A percentile compares a stretch with the other conserved stretches of the same genome.
Conservation (phyloP, 2,329 filamentous ascomycete genomes). For the Venturia nashicola region DNA sequence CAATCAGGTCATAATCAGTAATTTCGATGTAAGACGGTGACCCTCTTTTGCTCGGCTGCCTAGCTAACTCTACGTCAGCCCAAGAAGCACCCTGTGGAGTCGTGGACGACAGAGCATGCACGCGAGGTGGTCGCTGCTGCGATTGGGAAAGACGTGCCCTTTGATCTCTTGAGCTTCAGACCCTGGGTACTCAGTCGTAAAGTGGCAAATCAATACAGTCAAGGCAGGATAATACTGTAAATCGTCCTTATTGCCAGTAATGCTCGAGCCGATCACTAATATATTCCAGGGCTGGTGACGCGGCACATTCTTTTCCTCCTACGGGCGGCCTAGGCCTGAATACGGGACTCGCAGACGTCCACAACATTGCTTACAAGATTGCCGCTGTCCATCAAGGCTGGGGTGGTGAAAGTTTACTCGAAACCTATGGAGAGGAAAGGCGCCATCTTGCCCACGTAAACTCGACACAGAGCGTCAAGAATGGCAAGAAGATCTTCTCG, state of each 20-base stretch:
- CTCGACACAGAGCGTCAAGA: constrained; percentile 28
- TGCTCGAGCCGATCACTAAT: not conserved
- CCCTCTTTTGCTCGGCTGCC: not conserved
- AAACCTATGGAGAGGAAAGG: constrained; percentile 8
- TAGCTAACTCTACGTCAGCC: constrained; percentile 4
- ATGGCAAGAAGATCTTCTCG: constrained; percentile 29
- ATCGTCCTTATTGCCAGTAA: not conserved
- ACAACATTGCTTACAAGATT: constrained; percentile 10
- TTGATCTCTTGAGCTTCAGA: constrained; percentile 28
- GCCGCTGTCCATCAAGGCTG: constrained; percentile 5
- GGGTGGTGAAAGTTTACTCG: constrained; percentile 1
- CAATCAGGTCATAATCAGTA: constrained; percentile 32
- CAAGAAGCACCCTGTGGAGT: constrained; percentile 22
- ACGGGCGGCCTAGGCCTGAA: constrained; percentile 23
- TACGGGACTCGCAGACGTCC: constrained; percentile 20
- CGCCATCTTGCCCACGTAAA: constrained; percentile 5
- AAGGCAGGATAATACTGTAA: constrained; percentile 24
- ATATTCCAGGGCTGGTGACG: constrained; percentile 16
- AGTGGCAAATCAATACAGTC: constrained; percentile 26
- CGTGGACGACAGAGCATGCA: constrained; percentile 24
- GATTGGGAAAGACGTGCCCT: constrained; percentile 22
- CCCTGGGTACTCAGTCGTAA: constrained; percentile 31
- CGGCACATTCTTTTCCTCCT: constrained; percentile 23
- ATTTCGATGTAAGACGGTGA: constrained; percentile 22
- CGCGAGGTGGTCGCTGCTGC: constrained; percentile 21